Evolutionary conservation across 176 grass and related monocot species (phyloP), one percentile per base, ranked within the genome.

Genomic region (Raddia guianensis): DNA sequence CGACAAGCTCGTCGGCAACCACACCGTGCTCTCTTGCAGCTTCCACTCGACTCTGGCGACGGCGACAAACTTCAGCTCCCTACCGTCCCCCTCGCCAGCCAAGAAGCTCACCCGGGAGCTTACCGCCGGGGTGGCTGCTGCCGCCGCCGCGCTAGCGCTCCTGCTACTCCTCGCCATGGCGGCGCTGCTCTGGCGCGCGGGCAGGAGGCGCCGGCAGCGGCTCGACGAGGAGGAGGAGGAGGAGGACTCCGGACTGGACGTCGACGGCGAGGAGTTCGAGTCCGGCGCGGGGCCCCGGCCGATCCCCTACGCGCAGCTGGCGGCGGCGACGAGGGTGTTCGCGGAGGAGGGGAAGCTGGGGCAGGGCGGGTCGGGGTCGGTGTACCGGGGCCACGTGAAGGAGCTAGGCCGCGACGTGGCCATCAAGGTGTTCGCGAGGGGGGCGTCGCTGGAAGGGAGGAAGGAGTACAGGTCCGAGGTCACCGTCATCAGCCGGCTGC

Each of bases 391-490:
- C 15, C 63, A 67, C 83, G 45, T 92, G 12, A 83, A 68, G 32
- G 43, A 80, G 19, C 35, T 54, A 0, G 83, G 58, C 7, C 70
- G 73, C 34, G 67, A 83, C 16, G 90, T 92, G 18, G 93, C 93
- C 45, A 87, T 95, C 71, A 95, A 95, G 70, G 86, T 80, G 27
- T 87, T 95, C 78, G 46, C 44, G 0, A 62, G 73, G 58, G 85
- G 73, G 2, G 84, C 84, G 12, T 80, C 90, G 14, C 62, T 72
- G 75, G 73, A 89, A n/a, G 89, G 92, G 8, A 82, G 70, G 49
- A 89, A 81, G 61, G 89, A 91, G 53, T 91, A 89, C 76, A 83
- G 62, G 45, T 81, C 89, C 0, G 92, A 94, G 89, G 89, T 94
- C 58, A 91, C 74, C 2, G 78, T 89, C 2, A 91, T 94, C 73